Evolutionary conservation across 495 filamentous ascomycete genomes (phyloP).

Genomic region (Aspergillus carlsbadensis): DNA sequence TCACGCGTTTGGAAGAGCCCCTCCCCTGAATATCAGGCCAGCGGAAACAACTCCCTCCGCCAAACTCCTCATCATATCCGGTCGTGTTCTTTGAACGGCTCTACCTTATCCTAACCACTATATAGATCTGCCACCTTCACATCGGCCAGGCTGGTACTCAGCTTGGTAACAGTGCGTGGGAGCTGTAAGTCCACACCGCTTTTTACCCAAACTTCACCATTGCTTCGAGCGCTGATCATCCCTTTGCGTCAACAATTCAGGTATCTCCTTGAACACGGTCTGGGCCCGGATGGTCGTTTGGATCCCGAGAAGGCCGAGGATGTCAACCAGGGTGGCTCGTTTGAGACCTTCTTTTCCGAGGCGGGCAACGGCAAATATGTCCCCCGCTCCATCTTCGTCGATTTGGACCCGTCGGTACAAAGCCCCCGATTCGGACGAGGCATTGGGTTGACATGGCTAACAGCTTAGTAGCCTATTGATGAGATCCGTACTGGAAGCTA

Average conservation of each 20-base stretch:
- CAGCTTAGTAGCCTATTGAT: constrained; percentile 64
- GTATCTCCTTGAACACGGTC: constrained; percentile 88
- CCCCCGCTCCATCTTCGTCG: constrained; percentile 84
- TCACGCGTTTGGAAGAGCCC: constrained; percentile 9
- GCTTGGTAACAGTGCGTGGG: constrained; percentile 93
- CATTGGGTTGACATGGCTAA: constrained; percentile 16
- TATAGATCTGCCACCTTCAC: constrained; percentile 82
- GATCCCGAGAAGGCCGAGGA: constrained; percentile 62
- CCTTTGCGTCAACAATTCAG: constrained; percentile 38
- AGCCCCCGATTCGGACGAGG: neutral
- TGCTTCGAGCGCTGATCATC: neutral
- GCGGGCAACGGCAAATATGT: constrained; percentile 86
- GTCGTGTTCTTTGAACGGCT: constrained; percentile 8
- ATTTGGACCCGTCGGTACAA: constrained; percentile 79
- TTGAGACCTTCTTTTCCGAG: constrained; percentile 91
- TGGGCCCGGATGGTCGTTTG: constrained; percentile 71
- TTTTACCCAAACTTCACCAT: constrained; percentile 13
- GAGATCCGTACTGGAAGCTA: constrained; percentile 84
- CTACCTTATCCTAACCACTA: neutral
- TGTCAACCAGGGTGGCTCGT: constrained; percentile 64
- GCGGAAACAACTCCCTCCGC: neutral
- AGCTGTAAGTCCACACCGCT: constrained; percentile 72
- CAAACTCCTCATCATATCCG: neutral
- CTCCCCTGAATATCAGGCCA: constrained; percentile 15
- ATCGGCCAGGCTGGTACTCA: constrained; percentile 91